Evolutionary conservation across 2,329 filamentous ascomycete species (phyloP), one percentile per base, ranked within the genome.

Genomic region (Pseudohalonectria lignicola): DNA sequence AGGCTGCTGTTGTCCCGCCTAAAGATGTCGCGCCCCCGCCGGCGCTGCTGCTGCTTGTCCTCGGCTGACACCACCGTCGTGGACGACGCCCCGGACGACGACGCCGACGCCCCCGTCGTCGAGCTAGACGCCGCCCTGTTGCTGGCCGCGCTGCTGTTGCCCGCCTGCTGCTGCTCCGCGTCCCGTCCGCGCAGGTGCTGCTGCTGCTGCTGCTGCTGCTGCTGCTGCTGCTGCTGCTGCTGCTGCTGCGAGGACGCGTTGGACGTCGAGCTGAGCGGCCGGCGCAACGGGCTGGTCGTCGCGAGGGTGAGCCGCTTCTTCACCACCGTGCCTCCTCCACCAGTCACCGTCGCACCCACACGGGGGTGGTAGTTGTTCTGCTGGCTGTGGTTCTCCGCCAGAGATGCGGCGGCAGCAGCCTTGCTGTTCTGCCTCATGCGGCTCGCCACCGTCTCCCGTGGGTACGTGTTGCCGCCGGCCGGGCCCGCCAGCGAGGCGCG

Each of bases 371-470:
- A n/a, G n/a, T n/a, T n/a, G n/a, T n/a, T n/a, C n/a, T n/a, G n/a
- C n/a, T n/a, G n/a, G n/a, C n/a, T n/a, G n/a, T n/a, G 7, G 36
- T 12, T 29, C 36, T 40, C 11, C 31, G 25, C 6, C n/a, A n/a
- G n/a, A n/a, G n/a, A n/a, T n/a, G n/a, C n/a, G 19, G 30, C 25
- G 23, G 28, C 28, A n/a, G 44, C 18, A 2, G 41, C 34, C 32
- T 47, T 47, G 45, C 64, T 68, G 43, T 55, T 64, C 46, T 69
- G 69, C 23, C 74, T 66, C 31, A 67, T 70, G 26, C 69, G 69
- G 53, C 76, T 80, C 29, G 75, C 59, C 45, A 67, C 54, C 10
- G 73, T 79, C 34, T 75, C 73, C 19, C 75, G 71, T 29, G 74
- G 72, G 4, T 62, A 45, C n/a, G 17, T 37, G n/a, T n/a, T n/a